A percentile compares a stretch with the other conserved stretches of the same genome.
Conservation (phyloP, 139 green algal species). For the Coelastrella sp. region DNA sequence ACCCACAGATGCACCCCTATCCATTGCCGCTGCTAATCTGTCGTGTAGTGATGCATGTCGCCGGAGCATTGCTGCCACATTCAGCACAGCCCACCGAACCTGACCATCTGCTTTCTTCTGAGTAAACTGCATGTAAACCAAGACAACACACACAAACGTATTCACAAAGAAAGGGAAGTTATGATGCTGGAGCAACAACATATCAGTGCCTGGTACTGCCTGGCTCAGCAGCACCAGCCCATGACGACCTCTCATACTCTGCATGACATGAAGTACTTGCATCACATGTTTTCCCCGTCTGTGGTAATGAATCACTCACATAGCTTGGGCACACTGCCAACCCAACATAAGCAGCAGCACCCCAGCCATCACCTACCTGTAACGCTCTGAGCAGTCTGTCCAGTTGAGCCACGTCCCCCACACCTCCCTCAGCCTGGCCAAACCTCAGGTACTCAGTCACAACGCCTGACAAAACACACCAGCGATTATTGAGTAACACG, state of each 20-base stretch:
- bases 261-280: slow-evolving; percentile 4
- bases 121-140: slow-evolving; percentile 68
- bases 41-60: slow-evolving; percentile 76
- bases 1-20: slow-evolving; percentile 65
- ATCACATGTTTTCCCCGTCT: background rate
- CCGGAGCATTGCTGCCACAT: slow-evolving; percentile 85
- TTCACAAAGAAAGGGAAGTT: background rate
- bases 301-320: no score
- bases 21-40: slow-evolving; percentile 83
- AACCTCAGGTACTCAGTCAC: slow-evolving; percentile 91
- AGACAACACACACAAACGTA: no score
- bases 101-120: slow-evolving; percentile 93
- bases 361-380: background rate
- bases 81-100: slow-evolving; percentile 95
- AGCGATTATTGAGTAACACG: no score
- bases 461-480: slow-evolving; percentile 75
- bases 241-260: no score
- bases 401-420: slow-evolving; percentile 93
- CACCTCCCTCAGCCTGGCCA: slow-evolving; percentile 89
- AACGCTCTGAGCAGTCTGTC: slow-evolving; percentile 72
- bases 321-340: background rate
- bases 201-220: no score
- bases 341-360: background rate
- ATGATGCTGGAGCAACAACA: no score
- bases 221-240: no score